Percentiles rank a stretch among this genome's conserved stretches.
Evolutionary conservation across 805 yeast species (phyloP).

Genomic region (Kazachstania viticola): DNA sequence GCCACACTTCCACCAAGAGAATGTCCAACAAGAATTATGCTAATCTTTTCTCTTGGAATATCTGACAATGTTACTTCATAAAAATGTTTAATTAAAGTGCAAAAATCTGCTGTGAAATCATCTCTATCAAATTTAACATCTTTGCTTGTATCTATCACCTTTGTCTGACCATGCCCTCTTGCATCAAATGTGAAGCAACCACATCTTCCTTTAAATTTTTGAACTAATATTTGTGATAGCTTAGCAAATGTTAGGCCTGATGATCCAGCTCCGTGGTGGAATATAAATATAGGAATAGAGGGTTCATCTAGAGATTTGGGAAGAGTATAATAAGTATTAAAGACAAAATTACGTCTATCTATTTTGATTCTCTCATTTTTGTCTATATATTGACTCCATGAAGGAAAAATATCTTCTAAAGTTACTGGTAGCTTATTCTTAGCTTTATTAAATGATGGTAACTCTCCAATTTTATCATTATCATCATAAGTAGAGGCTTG

Average conservation of each 20-base stretch:
- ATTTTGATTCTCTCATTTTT: constrained; percentile 7
- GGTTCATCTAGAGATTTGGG: constrained; percentile 29
- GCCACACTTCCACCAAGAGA: constrained; percentile 87
- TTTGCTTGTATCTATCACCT: constrained; percentile 15
- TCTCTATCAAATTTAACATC: constrained; percentile 34
- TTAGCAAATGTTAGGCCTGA: constrained; percentile 66
- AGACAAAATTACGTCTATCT: constrained; percentile 16
- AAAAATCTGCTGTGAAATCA: constrained; percentile 48
- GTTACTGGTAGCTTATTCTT: not conserved
- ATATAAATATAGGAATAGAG: constrained; percentile 47
- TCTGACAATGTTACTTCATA: constrained; percentile 8
- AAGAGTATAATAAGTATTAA: constrained; percentile 47
- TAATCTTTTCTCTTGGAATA: constrained; percentile 8
- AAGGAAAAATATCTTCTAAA: not conserved
- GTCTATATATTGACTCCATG: constrained; percentile 19
- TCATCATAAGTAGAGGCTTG: not conserved
- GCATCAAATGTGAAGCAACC: constrained; percentile 69
- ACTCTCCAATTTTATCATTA: constrained; percentile 2
- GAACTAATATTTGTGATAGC: constrained; percentile 30
- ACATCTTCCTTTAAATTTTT: constrained; percentile 30
- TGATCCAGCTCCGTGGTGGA: constrained; percentile 96
- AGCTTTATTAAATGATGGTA: not conserved
- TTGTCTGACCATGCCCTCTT: constrained; percentile 71
- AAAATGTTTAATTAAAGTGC: constrained; percentile 35
- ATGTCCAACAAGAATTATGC: constrained; percentile 67